Evolutionary conservation across 768 basidiomycete species (phyloP), one percentile per base, ranked within the genome.

Genomic region (Erythrobasidium yunnanense): DNA sequence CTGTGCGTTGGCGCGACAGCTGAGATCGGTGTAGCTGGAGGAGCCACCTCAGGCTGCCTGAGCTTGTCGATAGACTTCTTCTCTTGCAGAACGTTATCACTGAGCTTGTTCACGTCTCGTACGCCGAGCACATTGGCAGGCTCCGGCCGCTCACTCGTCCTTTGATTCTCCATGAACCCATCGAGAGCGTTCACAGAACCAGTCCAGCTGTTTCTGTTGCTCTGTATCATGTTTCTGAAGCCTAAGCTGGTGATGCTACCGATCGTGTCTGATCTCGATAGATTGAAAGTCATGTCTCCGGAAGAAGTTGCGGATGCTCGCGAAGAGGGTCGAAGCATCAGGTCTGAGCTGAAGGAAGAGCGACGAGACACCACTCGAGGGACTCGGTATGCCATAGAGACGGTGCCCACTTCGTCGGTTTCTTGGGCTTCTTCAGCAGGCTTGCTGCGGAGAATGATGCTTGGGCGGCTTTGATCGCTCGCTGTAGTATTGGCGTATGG

Each of bases 201-300:
- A 49, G 60, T 63, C 60, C 60, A 63, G 30, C 46, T 50, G 45
- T 25, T 63, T 4, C 60, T 23, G 30, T 63, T 63, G 18, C 45
- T 27, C 18, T 30, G 23, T 7, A 63, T 49, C 60, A 63, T 63
- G 49, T 63, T 63, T 27, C 27, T 3, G 32, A 63, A 63, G n/a
- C 60, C 60, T 15, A 25, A 25, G 17, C 46, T 50, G 6, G 47
- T 63, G 60, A 63, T 5, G 30, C 23, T 50, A 29, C 60, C 22
- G 15, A 50, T 29, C 30, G 60, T 50, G n/a, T n/a, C 22, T 8
- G 57, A 46, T 7, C 23, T n/a, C 17, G 60, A 32, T 20, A 27
- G 34, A 32, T 49, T 30, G 47, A 30, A 29, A 38, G 25, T 63
- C 13, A 23, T 38, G 7, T 51, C n/a, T 51, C 27, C 23, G 8